Conservation (phyloP, 148 eudicot genomes). For the Heliamphora exappendiculata region DNA sequence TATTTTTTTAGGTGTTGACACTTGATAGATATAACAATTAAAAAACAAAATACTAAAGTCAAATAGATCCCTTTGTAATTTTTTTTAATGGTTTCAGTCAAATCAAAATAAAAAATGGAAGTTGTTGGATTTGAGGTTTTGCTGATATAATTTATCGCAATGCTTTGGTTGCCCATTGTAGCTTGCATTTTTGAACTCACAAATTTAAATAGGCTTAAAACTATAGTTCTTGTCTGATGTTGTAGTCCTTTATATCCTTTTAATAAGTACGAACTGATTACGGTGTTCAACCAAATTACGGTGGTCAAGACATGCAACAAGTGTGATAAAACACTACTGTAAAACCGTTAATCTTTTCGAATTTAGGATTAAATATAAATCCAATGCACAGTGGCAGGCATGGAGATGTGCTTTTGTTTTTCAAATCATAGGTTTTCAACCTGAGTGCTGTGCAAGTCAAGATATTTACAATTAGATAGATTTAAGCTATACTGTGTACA, state of each 20-base stretch:
- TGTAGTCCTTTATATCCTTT: background rate
- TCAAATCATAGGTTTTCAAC: background rate
- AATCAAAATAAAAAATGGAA: background rate
- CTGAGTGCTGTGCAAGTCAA: background rate
- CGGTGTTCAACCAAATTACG: background rate
- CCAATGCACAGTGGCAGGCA: background rate
- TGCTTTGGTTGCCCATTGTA: background rate
- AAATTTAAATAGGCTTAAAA: background rate
- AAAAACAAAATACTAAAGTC: background rate
- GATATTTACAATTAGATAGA: background rate
- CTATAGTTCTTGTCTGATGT: background rate
- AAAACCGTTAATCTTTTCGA: background rate
- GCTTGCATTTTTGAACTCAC: background rate
- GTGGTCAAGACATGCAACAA: background rate
- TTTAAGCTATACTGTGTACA: background rate
- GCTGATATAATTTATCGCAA: background rate
- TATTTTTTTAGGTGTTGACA: background rate
- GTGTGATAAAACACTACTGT: background rate
- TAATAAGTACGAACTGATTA: background rate
- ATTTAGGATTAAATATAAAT: background rate
- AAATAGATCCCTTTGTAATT: no score
- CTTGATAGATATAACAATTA: background rate
- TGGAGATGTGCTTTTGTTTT: background rate
- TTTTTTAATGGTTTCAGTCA: background rate
- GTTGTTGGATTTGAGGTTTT: background rate